phyloP scores from a whole-genome alignment of 2,329 filamentous ascomycete species.

The Fusarium camptoceras region DNA sequence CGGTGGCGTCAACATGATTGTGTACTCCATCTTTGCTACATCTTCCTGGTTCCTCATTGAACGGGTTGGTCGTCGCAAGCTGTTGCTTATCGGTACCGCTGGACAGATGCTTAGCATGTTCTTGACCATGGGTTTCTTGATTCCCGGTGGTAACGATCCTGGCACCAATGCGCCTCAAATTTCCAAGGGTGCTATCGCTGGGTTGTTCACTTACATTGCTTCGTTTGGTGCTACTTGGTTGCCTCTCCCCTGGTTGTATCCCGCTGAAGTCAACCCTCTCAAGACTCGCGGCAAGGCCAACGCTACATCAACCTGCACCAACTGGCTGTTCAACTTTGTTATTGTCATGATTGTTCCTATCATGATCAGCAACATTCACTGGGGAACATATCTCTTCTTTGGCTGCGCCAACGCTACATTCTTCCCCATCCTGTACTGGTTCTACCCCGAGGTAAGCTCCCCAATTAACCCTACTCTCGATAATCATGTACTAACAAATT shows the following conservation, averaged over 20 bases:
- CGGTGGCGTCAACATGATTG: slow-evolving; percentile 63
- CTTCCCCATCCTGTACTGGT: slow-evolving; percentile 62
- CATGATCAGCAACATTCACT: slow-evolving; percentile 69
- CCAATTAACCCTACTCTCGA: accelerated
- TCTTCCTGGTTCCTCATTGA: slow-evolving; percentile 66
- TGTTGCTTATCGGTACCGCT: slow-evolving; percentile 58
- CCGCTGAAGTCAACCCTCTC: slow-evolving; percentile 66
- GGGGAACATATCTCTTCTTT: slow-evolving; percentile 64
- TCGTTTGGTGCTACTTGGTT: slow-evolving; percentile 75
- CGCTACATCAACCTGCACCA: slow-evolving; percentile 69
- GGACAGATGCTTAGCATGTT: slow-evolving; percentile 69
- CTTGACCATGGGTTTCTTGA: slow-evolving; percentile 70
- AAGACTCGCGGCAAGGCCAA: slow-evolving; percentile 60
- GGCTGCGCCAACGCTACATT: slow-evolving; percentile 64
- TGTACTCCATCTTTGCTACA: slow-evolving; percentile 68
- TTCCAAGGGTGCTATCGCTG: slow-evolving; percentile 75
- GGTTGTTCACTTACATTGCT: slow-evolving; percentile 76
- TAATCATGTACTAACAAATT: not conserved
- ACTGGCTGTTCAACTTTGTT: slow-evolving; percentile 66
- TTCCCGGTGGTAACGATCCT: slow-evolving; percentile 67
- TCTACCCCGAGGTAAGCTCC: slow-evolving; percentile 54
- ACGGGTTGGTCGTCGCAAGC: slow-evolving; percentile 58
- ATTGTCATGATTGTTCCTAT: slow-evolving; percentile 74
- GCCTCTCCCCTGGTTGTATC: slow-evolving; percentile 71
- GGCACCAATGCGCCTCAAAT: slow-evolving; percentile 59